Base-by-base conservation (phyloP, 176 grass and related monocot species). In the Eragrostis curvula region DNA sequence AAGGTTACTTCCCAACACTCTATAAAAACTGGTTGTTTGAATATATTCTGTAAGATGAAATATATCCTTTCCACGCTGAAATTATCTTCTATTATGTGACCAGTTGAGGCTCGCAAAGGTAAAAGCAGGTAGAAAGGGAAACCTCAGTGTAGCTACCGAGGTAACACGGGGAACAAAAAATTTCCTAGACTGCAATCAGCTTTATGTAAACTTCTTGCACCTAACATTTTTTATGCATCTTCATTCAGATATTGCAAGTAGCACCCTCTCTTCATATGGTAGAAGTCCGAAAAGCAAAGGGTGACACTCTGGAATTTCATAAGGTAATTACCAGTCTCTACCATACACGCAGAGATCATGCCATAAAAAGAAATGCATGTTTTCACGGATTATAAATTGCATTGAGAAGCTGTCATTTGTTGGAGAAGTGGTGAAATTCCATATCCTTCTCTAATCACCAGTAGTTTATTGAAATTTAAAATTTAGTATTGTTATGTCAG, bases 241-340 rank as follows among this genome's bases (percentile, higher is more conserved):
- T 81, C 81, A 32, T 76, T 73, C 75, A 99, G 97, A 91, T 99
- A 83, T 85, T 96, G 83, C 89, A 91, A 94, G 87, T 99, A 53
- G 97, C 91, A 12, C 97, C 97, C 40, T 90, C 82, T 79, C 85
- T 99, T 73, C 93, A 99, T 85, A 99, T 96, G 97, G 91, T 99
- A 63, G 93, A 99, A 79, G 81, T 99, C 51, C 83, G 86, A 47
- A 99, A 99, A 87, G 85, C 97, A 70, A 96, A 95, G 81, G 97
- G 97, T 2, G 97, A 94, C 41, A 99, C 97, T 17, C 74, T 99
- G 51, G 97, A 99, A 70, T 99, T 99, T 81, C 97, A 99, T 12
- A 99, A 96, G 89, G 97, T 99, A 94, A 77, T 30, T 46, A 52
- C 10, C 13, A 32, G 13, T 17, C n/a, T n/a, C 13, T 17, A 36